phyloP scores from a whole-genome alignment of 768 basidiomycete species.

The Leucocoprinus sp. region DNA sequence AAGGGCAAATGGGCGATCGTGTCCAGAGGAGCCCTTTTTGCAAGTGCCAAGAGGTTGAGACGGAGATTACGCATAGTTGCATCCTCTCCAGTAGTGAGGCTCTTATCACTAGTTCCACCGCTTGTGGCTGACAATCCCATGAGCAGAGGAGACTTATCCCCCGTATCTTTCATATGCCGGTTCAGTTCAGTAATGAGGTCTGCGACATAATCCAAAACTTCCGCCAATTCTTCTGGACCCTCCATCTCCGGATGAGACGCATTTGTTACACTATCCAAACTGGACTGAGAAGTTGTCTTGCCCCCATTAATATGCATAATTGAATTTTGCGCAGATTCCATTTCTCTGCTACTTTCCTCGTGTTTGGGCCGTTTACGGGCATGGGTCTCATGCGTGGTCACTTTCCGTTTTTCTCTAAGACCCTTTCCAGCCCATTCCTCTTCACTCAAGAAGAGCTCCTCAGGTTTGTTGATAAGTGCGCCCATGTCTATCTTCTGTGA shows the following conservation, averaged over 20 bases:
- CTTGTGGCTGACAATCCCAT: too few relatives aligned
- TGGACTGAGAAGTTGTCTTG: conserved; percentile 12
- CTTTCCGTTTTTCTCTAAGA: conserved; percentile 26
- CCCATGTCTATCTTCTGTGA: conserved; percentile 48
- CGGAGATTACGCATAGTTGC: conserved; percentile 48
- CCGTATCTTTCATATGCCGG: conserved; percentile 14
- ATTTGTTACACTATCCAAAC: conserved; percentile 11
- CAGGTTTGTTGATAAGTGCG: conserved; percentile 36
- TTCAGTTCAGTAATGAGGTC: conserved; percentile 41
- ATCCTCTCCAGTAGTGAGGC: conserved; percentile 30
- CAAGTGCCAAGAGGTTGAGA: conserved; percentile 67
- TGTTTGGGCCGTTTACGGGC: conserved; percentile 6
- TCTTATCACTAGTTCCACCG: not conserved
- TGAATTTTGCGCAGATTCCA: conserved; percentile 22
- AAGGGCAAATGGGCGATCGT: conserved; percentile 56
- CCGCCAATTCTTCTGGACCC: conserved; percentile 40
- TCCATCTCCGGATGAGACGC: conserved; percentile 26
- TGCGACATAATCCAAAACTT: conserved; percentile 52
- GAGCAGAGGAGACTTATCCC: not conserved
- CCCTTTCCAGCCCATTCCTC: conserved; percentile 43
- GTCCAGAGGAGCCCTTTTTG: conserved; percentile 70
- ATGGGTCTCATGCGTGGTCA: conserved; percentile 10
- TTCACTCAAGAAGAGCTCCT: conserved; percentile 42
- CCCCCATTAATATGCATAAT: conserved; percentile 19
- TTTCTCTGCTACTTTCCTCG: conserved; percentile 10